These are phyloP conservation scores for Chaetomium olivaceum DNA, from an alignment of 2,329 filamentous ascomycete species.

Conservation along the genomic window DNA sequence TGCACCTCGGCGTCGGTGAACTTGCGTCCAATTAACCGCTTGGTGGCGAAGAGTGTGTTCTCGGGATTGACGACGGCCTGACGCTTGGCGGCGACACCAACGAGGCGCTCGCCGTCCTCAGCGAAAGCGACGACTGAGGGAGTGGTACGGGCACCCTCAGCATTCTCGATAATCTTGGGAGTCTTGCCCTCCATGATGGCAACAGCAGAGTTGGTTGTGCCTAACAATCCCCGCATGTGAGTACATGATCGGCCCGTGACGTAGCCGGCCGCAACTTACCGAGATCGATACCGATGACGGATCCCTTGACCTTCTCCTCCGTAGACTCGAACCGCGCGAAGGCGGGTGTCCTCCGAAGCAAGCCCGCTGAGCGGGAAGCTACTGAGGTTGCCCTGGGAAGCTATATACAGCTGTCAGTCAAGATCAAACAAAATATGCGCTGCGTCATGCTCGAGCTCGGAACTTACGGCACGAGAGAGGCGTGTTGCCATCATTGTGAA, in stretches of 20 bases:
- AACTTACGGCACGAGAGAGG: slow-evolving; percentile 34
- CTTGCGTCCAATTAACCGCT: slow-evolving; percentile 98
- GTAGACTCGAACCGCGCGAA: slow-evolving; percentile 79
- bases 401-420: slow-evolving; percentile 45
- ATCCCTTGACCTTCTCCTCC: slow-evolving; percentile 85
- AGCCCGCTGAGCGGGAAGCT: slow-evolving; percentile 66
- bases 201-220: slow-evolving; percentile 95
- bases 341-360: slow-evolving; percentile 68
- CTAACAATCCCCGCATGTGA: slow-evolving; percentile 40
- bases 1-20: slow-evolving; percentile 93
- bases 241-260: slow-evolving; percentile 13
- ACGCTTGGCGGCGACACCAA: slow-evolving; percentile 96
- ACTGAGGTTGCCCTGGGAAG: slow-evolving; percentile 75
- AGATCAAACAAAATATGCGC: not conserved
- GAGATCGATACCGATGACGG: slow-evolving; percentile 97
- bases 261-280: slow-evolving; percentile 55
- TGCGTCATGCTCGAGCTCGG: not conserved
- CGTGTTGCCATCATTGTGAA: slow-evolving; percentile 35
- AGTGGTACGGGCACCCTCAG: slow-evolving; percentile 89
- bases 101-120: slow-evolving; percentile 91
- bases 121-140: slow-evolving; percentile 95
- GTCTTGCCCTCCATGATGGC: slow-evolving; percentile 96
- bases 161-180: slow-evolving; percentile 96
- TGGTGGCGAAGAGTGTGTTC: slow-evolving; percentile 97
- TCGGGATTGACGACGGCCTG: slow-evolving; percentile 98